Base-by-base conservation (phyloP, 208 protist genomes). In the Tritrichomonas foetus region DNA sequence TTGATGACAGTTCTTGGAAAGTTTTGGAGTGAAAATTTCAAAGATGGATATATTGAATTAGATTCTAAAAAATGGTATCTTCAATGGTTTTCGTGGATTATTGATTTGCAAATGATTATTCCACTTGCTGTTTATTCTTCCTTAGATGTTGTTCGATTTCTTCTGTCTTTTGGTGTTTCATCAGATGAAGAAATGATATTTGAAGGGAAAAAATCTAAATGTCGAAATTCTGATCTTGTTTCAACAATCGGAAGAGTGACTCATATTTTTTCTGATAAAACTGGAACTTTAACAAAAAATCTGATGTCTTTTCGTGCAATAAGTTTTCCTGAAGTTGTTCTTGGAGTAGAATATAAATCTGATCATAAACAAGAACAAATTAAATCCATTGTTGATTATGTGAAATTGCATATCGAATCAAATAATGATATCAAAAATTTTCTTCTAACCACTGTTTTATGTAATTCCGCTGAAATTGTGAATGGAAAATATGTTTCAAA, bases 251-350 rank as follows among this genome's bases (percentile, higher is more conserved):
- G 98, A n/a, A 96, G 98, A 49, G 96, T 99, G 39, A 96, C 97
- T 82, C 99, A 99, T 95, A 95, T 99, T 47, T 97, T 99, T 80
- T 97, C 97, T 20, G 98, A 99, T 96, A 99, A 99, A 95, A 99
- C 98, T 30, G 99, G 98, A 47, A 99, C 99, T 49, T 95, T 99
- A 8, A 99, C 99, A 3, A 97, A 99, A 94, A 99, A 99, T 95
- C 97, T 96, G 75, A 98, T 98, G 97, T 93, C 96, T n/a, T 97
- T 98, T 93, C 69, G 92, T 82, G 5, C 64, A 78, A 1, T 94
- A 36, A 47, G 41, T 0, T 93, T 74, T 49, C 25, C 50, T 11
- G 53, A 74, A 61, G 20, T 74, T 36, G 16, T 74, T 36, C 27
- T 53, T 14, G 39, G 39, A 20, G 11, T 66, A 13, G 64, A 93